phyloP scores from a whole-genome alignment of 1,284 basidiomycete genomes.

The Ustilago xerochloae region DNA sequence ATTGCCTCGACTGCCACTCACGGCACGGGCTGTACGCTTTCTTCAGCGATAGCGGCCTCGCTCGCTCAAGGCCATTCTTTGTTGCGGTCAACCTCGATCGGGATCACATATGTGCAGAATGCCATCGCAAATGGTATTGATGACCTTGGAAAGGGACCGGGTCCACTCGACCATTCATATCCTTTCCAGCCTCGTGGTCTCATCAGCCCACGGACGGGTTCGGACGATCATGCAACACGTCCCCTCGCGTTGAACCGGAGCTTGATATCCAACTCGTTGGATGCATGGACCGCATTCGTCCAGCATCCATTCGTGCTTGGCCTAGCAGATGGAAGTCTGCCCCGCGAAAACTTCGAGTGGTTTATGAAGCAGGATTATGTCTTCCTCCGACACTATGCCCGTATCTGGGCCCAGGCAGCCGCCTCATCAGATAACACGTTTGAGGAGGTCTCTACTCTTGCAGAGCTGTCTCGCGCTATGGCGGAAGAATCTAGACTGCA shows the following conservation, averaged over 20 bases:
- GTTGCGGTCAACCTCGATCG: slow-evolving; percentile 74
- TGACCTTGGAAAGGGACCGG: slow-evolving; percentile 79
- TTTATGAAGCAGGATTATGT: slow-evolving; percentile 79
- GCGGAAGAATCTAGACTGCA: slow-evolving; percentile 58
- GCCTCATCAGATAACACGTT: slow-evolving; percentile 70
- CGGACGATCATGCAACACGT: slow-evolving; percentile 34
- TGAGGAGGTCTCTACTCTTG: slow-evolving; percentile 75
- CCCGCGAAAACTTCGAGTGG: slow-evolving; percentile 78
- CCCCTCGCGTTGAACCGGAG: slow-evolving; percentile 46
- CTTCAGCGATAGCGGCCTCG: slow-evolving; percentile 80
- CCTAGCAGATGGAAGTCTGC: slow-evolving; percentile 79
- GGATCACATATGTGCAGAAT: slow-evolving; percentile 79
- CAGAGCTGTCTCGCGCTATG: slow-evolving; percentile 71
- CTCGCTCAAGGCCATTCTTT: slow-evolving; percentile 76
- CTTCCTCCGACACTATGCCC: slow-evolving; percentile 71
- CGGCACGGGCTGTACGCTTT: slow-evolving; percentile 92
- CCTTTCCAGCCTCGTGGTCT: slow-evolving; percentile 70
- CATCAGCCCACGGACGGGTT: slow-evolving; percentile 15
- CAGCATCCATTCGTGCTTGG: slow-evolving; percentile 84
- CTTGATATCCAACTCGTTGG: slow-evolving; percentile 55
- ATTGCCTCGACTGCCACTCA: slow-evolving; percentile 72
- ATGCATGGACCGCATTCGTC: slow-evolving; percentile 64
- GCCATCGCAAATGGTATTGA: slow-evolving; percentile 80
- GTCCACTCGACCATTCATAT: slow-evolving; percentile 88
- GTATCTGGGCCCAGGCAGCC: slow-evolving; percentile 75